A percentile compares a stretch with the other conserved stretches of the same genome.
phyloP scores from a whole-genome alignment of 805 yeast species.

The Teunomyces tritomae region DNA sequence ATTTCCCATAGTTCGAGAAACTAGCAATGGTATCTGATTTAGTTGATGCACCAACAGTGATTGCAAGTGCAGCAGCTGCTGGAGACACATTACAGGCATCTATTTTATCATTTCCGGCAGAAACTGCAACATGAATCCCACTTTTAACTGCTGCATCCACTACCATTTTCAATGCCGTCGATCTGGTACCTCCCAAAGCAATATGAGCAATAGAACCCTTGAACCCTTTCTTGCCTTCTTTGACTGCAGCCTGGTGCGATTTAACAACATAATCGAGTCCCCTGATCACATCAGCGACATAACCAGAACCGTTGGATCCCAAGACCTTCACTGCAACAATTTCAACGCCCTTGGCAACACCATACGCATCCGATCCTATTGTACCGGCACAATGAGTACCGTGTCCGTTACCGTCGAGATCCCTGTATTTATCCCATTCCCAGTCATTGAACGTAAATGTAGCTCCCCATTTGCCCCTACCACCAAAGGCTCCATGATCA shows the following conservation, averaged over 20 bases:
- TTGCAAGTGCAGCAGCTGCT: constrained; percentile 54
- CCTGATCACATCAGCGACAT: constrained; percentile 79
- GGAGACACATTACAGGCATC: constrained; percentile 61
- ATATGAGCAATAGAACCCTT: constrained; percentile 62
- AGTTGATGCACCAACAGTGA: constrained; percentile 52
- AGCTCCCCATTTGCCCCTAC: constrained; percentile 84
- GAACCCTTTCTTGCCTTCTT: constrained; percentile 39
- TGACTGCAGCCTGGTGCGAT: constrained; percentile 53
- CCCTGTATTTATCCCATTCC: constrained; percentile 33
- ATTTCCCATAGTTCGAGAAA: constrained; percentile 53
- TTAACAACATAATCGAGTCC: constrained; percentile 85
- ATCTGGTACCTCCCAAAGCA: constrained; percentile 61
- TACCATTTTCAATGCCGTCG: constrained; percentile 56
- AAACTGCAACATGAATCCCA: constrained; percentile 59
- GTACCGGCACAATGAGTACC: constrained; percentile 99
- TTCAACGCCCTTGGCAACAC: constrained; percentile 79
- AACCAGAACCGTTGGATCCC: constrained; percentile 78
- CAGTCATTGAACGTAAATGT: constrained; percentile 65
- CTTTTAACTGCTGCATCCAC: constrained; percentile 57
- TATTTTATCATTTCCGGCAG: constrained; percentile 61
- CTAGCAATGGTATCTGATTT: constrained; percentile 46
- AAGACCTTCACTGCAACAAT: constrained; percentile 82
- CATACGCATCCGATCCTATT: constrained; percentile 74
- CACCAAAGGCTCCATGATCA: constrained; percentile 73
- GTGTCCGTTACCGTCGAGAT: constrained; percentile 85